Evolutionary conservation across 2,329 filamentous ascomycete genomes (phyloP).

Genomic region (Xylaria sp.): DNA sequence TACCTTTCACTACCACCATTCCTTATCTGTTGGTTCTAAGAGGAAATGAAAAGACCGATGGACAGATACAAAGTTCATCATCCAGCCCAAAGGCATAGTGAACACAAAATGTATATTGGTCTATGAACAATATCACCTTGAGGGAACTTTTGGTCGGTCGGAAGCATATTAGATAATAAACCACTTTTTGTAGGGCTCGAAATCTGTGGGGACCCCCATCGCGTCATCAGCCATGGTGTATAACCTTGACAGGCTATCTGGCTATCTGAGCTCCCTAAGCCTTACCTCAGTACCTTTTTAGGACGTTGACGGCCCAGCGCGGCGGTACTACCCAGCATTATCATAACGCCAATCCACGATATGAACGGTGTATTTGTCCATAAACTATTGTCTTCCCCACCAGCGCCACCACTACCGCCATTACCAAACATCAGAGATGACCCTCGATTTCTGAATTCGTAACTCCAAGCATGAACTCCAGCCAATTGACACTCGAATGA

Average conservation of each 20-base stretch:
- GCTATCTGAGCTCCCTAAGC: background rate
- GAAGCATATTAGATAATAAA: constrained; percentile 6
- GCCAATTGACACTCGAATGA: constrained; percentile 7
- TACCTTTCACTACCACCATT: no score
- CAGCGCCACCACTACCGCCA: background rate
- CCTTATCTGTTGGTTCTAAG: no score
- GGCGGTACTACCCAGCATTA: background rate
- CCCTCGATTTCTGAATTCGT: constrained; percentile 19
- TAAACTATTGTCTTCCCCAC: background rate
- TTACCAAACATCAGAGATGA: background rate
- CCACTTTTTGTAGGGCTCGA: constrained; percentile 20
- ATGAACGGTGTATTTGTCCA: constrained; percentile 2
- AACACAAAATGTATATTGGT: background rate
- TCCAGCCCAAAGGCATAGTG: background rate
- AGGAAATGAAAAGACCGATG: no score
- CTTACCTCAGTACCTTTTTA: background rate
- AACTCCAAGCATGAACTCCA: constrained; percentile 20
- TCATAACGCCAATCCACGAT: constrained; percentile 1
- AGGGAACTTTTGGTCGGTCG: background rate
- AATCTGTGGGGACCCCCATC: constrained; percentile 11
- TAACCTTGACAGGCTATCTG: constrained; percentile 1
- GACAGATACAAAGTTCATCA: background rate
- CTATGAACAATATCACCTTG: background rate
- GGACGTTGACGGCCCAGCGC: constrained; percentile 3
- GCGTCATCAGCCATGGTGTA: background rate